These are phyloP conservation scores for Neurospora sp. DNA, from an alignment of 495 filamentous ascomycete genomes.

Conservation along the genomic window DNA sequence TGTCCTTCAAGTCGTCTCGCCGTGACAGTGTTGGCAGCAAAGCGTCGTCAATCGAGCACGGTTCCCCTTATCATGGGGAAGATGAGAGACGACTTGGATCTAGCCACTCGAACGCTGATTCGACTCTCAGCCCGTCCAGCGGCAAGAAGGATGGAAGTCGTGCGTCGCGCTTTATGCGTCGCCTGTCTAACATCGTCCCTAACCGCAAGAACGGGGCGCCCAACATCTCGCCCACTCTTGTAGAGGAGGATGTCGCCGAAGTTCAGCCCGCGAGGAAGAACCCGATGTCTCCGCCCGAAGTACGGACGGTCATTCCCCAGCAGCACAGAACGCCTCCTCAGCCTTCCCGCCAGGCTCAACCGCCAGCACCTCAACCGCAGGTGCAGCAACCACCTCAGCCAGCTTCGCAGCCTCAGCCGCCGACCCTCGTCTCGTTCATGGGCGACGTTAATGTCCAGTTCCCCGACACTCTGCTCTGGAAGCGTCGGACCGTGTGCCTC, in stretches of 20 bases:
- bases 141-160: slow-evolving; percentile 53
- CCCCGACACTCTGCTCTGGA: slow-evolving; percentile 87
- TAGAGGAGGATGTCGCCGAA: slow-evolving; percentile 49
- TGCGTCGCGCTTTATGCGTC: slow-evolving; percentile 68
- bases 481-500: slow-evolving; percentile 70
- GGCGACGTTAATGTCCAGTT: slow-evolving; percentile 93
- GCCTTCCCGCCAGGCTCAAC: slow-evolving; percentile 13
- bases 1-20: slow-evolving; percentile 16
- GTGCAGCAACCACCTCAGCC: neutral
- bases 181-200: slow-evolving; percentile 59
- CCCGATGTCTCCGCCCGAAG: neutral
- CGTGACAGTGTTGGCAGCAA: slow-evolving; percentile 37
- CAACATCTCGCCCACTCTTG: slow-evolving; percentile 46
- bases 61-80: slow-evolving; percentile 21
- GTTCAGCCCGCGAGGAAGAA: slow-evolving; percentile 23
- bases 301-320: neutral
- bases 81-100: slow-evolving; percentile 20
- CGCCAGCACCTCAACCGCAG: slow-evolving; percentile 15
- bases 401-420: slow-evolving; percentile 19
- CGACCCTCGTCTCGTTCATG: slow-evolving; percentile 47
- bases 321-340: neutral
- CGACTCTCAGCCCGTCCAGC: slow-evolving; percentile 12
- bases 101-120: slow-evolving; percentile 8
- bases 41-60: slow-evolving; percentile 30
- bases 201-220: slow-evolving; percentile 47